phyloP scores from a whole-genome alignment of 2,329 filamentous ascomycete species.

The Hortaea sp. region DNA sequence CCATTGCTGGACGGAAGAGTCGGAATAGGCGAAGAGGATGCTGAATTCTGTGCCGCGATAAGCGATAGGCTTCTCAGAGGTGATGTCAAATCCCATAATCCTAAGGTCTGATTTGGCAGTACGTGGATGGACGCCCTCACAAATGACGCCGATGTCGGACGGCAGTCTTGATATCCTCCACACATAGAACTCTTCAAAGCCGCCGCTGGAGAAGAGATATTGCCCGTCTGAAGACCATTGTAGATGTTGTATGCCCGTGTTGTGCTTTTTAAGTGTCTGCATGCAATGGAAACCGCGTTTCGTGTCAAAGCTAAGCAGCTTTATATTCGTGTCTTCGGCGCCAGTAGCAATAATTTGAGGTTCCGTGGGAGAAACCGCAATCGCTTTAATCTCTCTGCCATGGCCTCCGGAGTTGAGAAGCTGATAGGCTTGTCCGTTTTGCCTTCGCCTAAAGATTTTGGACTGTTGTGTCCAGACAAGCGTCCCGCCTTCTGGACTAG shows the following conservation, averaged over 20 bases:
- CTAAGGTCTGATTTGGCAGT: conserved; percentile 56
- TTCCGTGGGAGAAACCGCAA: conserved; percentile 35
- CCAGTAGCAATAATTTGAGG: conserved; percentile 52
- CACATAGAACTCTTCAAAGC: conserved; percentile 78
- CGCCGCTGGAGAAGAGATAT: conserved; percentile 76
- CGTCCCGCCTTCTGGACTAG: conserved; percentile 31
- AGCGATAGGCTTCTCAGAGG: conserved; percentile 1
- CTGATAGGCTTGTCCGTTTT: conserved; percentile 8
- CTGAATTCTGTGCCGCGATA: conserved; percentile 32
- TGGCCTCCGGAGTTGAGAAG: conserved; percentile 62
- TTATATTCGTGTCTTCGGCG: conserved; percentile 63
- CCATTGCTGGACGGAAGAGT: conserved; percentile 60
- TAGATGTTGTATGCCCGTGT: conserved; percentile 71
- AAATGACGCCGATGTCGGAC: conserved; percentile 43
- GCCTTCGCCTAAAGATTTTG: conserved; percentile 13
- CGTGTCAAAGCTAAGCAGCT: conserved; percentile 50
- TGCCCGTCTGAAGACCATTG: conserved; percentile 58
- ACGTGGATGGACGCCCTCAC: conserved; percentile 41
- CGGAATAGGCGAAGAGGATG: conserved; percentile 69
- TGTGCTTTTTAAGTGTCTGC: conserved; percentile 64
- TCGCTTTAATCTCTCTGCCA: conserved; percentile 71
- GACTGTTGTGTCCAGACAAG: conserved; percentile 69
- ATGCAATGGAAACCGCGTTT: conserved; percentile 37
- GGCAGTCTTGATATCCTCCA: conserved; percentile 56
- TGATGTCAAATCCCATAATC: conserved; percentile 64